Conservation (phyloP, 306 rosid species). For the Elaeagnus macrophylla region DNA sequence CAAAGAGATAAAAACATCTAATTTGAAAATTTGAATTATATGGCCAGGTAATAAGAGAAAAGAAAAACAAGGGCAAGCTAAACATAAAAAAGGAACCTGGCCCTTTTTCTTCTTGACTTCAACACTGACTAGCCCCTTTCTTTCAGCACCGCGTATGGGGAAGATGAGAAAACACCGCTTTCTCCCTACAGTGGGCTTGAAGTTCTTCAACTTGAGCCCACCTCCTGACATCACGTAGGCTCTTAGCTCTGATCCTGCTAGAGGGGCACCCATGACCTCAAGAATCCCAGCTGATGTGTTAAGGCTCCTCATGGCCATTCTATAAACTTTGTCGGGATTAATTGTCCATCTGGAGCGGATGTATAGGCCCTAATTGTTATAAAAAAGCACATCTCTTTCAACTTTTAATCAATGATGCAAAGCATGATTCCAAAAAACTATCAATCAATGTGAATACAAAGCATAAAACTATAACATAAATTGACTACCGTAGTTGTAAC, state of each 20-base stretch:
- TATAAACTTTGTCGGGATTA: constrained; percentile 89
- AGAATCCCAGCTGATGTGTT: constrained; percentile 93
- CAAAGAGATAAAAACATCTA: constrained; percentile 6
- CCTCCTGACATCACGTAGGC: constrained; percentile 97
- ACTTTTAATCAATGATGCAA: constrained; percentile 18
- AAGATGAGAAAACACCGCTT: constrained; percentile 88
- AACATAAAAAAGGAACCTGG: constrained; percentile 49
- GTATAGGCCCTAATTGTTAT: constrained; percentile 64
- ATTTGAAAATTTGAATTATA: not conserved
- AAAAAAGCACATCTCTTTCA: constrained; percentile 22
- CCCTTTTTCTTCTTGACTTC: constrained; percentile 91
- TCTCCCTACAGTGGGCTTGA: constrained; percentile 63
- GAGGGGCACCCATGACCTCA: constrained; percentile 99
- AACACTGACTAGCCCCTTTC: constrained; percentile 83
- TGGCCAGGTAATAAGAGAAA: not conserved
- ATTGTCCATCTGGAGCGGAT: constrained; percentile 62
- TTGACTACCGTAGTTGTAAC: no score
- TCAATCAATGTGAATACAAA: constrained; percentile 2
- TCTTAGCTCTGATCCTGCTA: constrained; percentile 89
- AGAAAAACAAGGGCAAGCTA: not conserved
- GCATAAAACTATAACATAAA: no score
- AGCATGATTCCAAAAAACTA: constrained; percentile 4
- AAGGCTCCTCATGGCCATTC: constrained; percentile 90
- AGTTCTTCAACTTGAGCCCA: constrained; percentile 67
- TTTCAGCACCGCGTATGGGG: constrained; percentile 83